Base-by-base conservation (phyloP, 345 rosid genomes). In the Combretum micranthum region DNA sequence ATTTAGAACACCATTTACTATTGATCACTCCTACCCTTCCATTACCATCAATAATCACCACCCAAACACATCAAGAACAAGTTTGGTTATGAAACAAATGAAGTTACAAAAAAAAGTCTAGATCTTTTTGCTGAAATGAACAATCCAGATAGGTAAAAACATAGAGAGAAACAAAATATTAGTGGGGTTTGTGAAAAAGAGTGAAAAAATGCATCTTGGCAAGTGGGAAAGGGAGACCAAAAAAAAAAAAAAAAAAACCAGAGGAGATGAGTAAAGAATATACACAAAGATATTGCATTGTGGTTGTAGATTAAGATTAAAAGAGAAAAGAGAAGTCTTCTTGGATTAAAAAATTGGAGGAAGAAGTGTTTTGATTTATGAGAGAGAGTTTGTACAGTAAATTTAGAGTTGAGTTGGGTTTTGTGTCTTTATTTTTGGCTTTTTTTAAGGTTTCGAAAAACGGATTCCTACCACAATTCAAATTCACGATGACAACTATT, bases 1-100 rank as follows among this genome's bases (percentile, higher is more conserved):
- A 65, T 59, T 77, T 80, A 14, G 97, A 90, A 78, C 97, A 90
- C 55, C 97, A 93, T 61, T 75, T 86, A 80, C 82, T 71, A 45
- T 69, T 71, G 10, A 90, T 59, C 67, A 86, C 77, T 64, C 77
- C 81, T 20, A 78, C 97, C 64, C 70, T 75, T 48, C 72, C 79
- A 32, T 72, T 54, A 70, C 81, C 78, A 54, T 72, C 86, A 88
- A 82, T 82, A 42, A 56, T 62, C 61, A 67, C 70, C 59, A 47
- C 52, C 64, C 52, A 37, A 50, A 22, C 20, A 50, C 62, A 60
- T 49, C 9, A 25, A 20, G 53, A 44, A 23, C 45, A 53, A n/a
- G 42, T 48, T 49, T 53, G 15, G 12, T 19, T 19, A 52, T 20
- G 53, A 23, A 44, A 53, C 39, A 32, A 5, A 11, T 9, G 39